These are phyloP conservation scores for Trametes maxima DNA, from an alignment of 768 basidiomycete genomes.

Conservation along the genomic window DNA sequence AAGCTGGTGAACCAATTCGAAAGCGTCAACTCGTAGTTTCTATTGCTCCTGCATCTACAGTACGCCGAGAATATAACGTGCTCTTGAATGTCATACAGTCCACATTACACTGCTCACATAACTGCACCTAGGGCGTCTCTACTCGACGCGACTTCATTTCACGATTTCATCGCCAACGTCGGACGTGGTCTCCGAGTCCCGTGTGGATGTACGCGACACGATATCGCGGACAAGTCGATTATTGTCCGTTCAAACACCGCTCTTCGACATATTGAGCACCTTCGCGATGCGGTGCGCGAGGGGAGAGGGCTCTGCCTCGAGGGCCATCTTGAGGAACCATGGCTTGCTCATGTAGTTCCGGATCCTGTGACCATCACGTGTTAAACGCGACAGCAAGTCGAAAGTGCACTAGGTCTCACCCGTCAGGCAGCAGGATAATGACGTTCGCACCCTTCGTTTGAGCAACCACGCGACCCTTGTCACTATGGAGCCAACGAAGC, in stretches of 20 bases:
- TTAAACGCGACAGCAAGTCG: not conserved
- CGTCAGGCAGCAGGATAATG: constrained; percentile 87
- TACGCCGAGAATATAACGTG: no score
- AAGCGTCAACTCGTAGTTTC: no score
- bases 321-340: constrained; percentile 81
- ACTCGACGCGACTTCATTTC: not conserved
- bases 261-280: constrained; percentile 34
- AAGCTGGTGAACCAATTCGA: no score
- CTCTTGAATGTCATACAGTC: not conserved
- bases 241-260: constrained; percentile 24
- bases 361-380: constrained; percentile 50
- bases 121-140: not conserved
- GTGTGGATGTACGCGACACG: constrained; percentile 19
- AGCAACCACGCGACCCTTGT: constrained; percentile 64
- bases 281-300: constrained; percentile 52
- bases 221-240: constrained; percentile 26
- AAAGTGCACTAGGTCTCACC: constrained; percentile 50
- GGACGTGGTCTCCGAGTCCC: constrained; percentile 20
- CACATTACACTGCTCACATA: not conserved
- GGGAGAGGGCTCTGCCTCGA: constrained; percentile 55
- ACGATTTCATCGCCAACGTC: constrained; percentile 23
- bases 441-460: constrained; percentile 79
- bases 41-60: no score
- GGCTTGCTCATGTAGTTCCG: constrained; percentile 94
- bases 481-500: constrained; percentile 73